phyloP scores from a whole-genome alignment of 2,329 filamentous ascomycete genomes.

The Septoria linicola region DNA sequence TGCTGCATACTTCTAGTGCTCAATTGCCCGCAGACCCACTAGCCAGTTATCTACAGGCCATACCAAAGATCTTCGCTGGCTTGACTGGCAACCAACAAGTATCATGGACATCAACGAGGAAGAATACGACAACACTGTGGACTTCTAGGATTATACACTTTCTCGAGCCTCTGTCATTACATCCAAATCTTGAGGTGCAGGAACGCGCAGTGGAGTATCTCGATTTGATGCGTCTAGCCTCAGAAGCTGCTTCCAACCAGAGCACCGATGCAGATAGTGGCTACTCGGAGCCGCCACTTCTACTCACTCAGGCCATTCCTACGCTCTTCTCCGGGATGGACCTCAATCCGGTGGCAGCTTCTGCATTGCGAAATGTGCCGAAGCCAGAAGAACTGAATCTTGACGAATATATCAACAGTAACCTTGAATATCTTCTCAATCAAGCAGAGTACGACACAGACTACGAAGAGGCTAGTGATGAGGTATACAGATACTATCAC shows the following conservation, averaged over 20 bases:
- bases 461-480: conserved; percentile 43
- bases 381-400: conserved; percentile 73
- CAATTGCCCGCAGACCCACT: conserved; percentile 64
- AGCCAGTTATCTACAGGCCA: conserved; percentile 77
- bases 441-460: conserved; percentile 48
- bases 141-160: conserved; percentile 80
- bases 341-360: conserved; percentile 82
- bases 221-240: conserved; percentile 81
- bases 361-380: conserved; percentile 83
- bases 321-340: conserved; percentile 83
- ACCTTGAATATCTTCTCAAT: conserved; percentile 66
- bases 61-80: conserved; percentile 78
- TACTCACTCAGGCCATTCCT: conserved; percentile 88
- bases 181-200: conserved; percentile 90
- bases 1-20: conserved; percentile 66
- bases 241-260: conserved; percentile 73
- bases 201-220: conserved; percentile 90
- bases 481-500: conserved; percentile 49
- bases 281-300: conserved; percentile 72
- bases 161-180: conserved; percentile 72
- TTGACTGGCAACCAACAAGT: conserved; percentile 65
- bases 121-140: conserved; percentile 71
- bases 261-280: conserved; percentile 57
- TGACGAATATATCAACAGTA: conserved; percentile 76
- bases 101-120: conserved; percentile 70